phyloP scores from a whole-genome alignment of 2,329 filamentous ascomycete genomes.

The Cryphonectria parasitica region DNA sequence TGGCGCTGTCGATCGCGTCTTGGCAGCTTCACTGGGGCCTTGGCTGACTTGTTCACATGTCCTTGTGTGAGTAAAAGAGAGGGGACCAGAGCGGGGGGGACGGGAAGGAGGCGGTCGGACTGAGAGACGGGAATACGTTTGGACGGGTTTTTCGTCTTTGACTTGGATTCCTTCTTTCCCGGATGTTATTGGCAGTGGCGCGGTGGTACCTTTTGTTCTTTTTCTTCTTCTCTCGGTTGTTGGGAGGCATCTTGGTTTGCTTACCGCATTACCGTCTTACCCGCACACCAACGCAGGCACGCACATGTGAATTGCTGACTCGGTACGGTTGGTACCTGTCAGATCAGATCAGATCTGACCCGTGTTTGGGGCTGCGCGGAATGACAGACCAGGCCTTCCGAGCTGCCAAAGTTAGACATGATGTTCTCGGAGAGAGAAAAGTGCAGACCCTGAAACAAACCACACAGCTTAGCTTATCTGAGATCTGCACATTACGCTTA shows the following conservation, averaged over 20 bases:
- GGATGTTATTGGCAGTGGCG: background rate
- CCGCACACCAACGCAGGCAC: background rate
- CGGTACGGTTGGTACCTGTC: background rate
- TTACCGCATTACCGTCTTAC: no score
- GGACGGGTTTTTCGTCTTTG: background rate
- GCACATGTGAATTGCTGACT: background rate
- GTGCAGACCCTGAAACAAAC: slow-evolving; percentile 8
- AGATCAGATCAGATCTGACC: background rate
- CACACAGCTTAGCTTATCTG: background rate
- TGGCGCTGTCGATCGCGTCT: slow-evolving; percentile 5
- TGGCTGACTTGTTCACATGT: background rate
- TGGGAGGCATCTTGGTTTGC: background rate
- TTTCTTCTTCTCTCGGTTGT: background rate
- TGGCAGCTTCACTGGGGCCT: background rate
- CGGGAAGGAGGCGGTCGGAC: background rate
- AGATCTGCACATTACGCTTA: background rate
- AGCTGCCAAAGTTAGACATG: slow-evolving; percentile 8
- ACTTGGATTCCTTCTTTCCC: no score
- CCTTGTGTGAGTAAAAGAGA: background rate
- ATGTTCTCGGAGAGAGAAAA: background rate
- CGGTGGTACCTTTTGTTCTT: background rate
- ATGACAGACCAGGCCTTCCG: background rate
- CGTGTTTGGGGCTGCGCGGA: background rate
- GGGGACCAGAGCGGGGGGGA: background rate
- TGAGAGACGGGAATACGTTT: background rate